These are phyloP conservation scores for Citrus medica DNA, from an alignment of 345 rosid genomes.

Conservation along the genomic window DNA sequence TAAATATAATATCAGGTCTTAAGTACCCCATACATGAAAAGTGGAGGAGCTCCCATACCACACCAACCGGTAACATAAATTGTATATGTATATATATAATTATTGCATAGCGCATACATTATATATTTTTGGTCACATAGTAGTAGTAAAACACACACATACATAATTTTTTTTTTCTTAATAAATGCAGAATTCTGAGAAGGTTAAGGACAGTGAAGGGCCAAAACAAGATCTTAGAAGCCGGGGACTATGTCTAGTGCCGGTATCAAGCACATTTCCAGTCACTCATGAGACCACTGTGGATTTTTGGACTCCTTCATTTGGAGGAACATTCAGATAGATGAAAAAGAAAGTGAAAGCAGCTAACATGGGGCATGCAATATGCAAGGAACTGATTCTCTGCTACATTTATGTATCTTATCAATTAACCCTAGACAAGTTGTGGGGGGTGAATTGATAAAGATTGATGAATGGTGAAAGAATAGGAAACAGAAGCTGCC, in stretches of 20 bases:
- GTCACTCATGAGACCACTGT: slow-evolving; percentile 78
- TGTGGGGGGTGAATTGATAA: slow-evolving; percentile 16
- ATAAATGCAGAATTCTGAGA: slow-evolving; percentile 46
- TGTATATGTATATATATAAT: neutral
- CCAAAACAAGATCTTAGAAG: slow-evolving; percentile 85
- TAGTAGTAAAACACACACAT: neutral
- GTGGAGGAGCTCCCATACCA: slow-evolving; percentile 75
- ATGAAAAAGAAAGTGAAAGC: neutral
- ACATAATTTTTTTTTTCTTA: neutral
- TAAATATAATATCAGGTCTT: slow-evolving; percentile 47
- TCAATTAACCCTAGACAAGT: slow-evolving; percentile 36
- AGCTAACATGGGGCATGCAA: neutral
- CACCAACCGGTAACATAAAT: slow-evolving; percentile 59
- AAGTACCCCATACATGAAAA: slow-evolving; percentile 93
- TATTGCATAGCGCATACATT: neutral
- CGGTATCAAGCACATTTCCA: slow-evolving; percentile 86
- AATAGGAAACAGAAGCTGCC: slow-evolving; percentile 8
- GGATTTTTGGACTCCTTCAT: slow-evolving; percentile 95
- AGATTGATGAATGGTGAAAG: neutral
- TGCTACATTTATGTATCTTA: slow-evolving; percentile 25
- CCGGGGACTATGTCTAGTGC: slow-evolving; percentile 88
- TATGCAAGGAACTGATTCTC: slow-evolving; percentile 26
- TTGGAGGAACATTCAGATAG: slow-evolving; percentile 93
- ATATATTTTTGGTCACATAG: neutral
- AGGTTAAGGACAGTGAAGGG: slow-evolving; percentile 55